Evolutionary conservation across 495 filamentous ascomycete species (phyloP), one percentile per base, ranked within the genome.

Genomic region (Rostrohypoxylon terebratum): DNA sequence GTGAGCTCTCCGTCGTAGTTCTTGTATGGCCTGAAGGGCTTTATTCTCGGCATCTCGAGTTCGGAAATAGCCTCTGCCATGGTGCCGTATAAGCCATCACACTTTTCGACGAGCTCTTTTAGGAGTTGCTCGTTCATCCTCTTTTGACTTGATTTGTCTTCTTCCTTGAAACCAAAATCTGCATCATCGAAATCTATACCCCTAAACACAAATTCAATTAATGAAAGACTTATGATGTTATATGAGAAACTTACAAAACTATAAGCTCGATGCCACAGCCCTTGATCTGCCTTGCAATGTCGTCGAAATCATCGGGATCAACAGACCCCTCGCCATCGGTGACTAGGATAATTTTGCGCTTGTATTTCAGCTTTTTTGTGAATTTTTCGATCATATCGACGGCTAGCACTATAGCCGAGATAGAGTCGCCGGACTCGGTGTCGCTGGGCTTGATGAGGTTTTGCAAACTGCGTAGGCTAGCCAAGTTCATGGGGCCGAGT

Each of bases 181-280:
- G 89, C 76, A 81, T 98, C 96, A 72, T 99, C 94, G 78, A 98
- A 98, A 80, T 99, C 96, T 25, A 94, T 87, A 6, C 96, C 96
- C 59, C 94, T 97, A 50, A 40, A 11, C 13, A 9, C 42, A 61
- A 18, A 40, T 18, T 18, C 11, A 5, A 11, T 74, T 28, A 74
- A 63, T 48, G 48, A 13, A 58, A 11, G n/a, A 5, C 40, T 38
- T 28, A 36, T 7, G 20, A 53, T 14, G 14, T 8, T 40, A n/a
- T 3, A 13, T 42, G 4, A 20, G 34, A 38, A 34, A 87, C 91
- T 80, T 78, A 96, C 94, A 99, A 80, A 18, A 98, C 79, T 9
- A 89, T 82, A 44, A 98, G 85, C 70, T 95, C 89, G 71, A 97
- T 95, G 33, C 86, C 85, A 64, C 91, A 87, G 23, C 88, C 83